Conservation (phyloP, 148 eudicot genomes). For the Pouteria glomerata region DNA sequence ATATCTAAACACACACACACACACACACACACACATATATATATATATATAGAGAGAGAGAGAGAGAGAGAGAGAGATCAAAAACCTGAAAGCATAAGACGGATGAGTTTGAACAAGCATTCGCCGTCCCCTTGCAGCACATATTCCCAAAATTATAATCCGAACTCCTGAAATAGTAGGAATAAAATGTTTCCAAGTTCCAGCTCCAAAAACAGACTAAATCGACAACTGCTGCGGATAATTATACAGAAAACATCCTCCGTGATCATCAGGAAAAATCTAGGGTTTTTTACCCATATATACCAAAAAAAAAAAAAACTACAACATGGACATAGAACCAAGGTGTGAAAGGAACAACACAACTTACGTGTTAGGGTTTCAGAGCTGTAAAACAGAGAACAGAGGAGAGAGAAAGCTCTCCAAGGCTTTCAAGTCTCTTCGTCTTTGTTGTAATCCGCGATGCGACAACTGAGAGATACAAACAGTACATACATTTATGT, state of each 20-base stretch:
- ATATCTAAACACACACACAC: too few relatives aligned
- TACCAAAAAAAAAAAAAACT: not conserved
- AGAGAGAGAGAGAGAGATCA: not conserved
- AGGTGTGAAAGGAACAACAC: not conserved
- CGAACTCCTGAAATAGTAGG: not conserved
- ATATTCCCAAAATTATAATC: not conserved
- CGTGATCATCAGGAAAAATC: not conserved
- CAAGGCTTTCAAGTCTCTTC: too few relatives aligned
- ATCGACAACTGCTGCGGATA: constrained; percentile 1
- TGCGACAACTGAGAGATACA: not conserved
- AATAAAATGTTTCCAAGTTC: not conserved
- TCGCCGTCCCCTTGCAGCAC: not conserved
- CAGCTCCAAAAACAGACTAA: not conserved
- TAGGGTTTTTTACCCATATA: not conserved
- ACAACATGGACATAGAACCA: not conserved
- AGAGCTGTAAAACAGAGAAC: not conserved
- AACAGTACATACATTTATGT: not conserved
- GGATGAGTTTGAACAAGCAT: not conserved
- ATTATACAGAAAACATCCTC: not conserved
- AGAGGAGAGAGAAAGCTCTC: not conserved
- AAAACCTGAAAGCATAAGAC: not conserved
- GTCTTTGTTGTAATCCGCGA: not conserved
- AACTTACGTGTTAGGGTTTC: constrained; percentile 7
- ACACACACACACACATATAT: too few relatives aligned
- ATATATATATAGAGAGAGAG: too few relatives aligned